Conservation (phyloP, 805 yeast genomes). For the Candida bentonensis region DNA sequence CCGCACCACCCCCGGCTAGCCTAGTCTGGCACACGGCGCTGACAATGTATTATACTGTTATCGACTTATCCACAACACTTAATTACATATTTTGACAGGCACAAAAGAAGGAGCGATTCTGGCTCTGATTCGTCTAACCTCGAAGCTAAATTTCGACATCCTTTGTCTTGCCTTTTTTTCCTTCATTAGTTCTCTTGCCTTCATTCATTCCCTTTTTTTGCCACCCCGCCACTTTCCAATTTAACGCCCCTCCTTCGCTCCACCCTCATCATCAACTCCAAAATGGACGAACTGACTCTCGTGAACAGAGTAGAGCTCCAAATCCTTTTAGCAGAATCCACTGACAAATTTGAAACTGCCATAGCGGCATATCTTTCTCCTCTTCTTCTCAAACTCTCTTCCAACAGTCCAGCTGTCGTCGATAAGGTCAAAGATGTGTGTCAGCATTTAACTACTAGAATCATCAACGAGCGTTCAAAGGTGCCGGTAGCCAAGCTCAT, state of each 20-base stretch:
- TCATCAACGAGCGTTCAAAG: constrained; percentile 27
- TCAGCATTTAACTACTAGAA: constrained; percentile 52
- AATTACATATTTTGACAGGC: no score
- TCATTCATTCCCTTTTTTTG: neutral
- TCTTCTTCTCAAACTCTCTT: constrained; percentile 59
- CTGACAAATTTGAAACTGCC: constrained; percentile 46
- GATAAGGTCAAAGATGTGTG: constrained; percentile 52
- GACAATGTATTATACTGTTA: no score
- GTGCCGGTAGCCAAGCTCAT: constrained; percentile 54
- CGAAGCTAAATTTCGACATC: no score
- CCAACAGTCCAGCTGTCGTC: constrained; percentile 53
- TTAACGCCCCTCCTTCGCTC: neutral
- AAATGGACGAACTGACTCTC: constrained; percentile 13
- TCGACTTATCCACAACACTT: no score
- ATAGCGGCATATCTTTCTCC: constrained; percentile 61
- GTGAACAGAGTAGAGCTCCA: constrained; percentile 62
- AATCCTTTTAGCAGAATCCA: constrained; percentile 61
- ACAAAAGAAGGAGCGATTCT: no score
- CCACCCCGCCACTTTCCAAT: neutral
- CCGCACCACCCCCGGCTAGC: no score
- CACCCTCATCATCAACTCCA: neutral
- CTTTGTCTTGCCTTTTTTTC: neutral
- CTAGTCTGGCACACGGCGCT: no score
- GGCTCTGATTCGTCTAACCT: no score
- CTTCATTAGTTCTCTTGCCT: no score